phyloP scores from a whole-genome alignment of 2,329 filamentous ascomycete genomes.

The Metarhizium sp. region DNA sequence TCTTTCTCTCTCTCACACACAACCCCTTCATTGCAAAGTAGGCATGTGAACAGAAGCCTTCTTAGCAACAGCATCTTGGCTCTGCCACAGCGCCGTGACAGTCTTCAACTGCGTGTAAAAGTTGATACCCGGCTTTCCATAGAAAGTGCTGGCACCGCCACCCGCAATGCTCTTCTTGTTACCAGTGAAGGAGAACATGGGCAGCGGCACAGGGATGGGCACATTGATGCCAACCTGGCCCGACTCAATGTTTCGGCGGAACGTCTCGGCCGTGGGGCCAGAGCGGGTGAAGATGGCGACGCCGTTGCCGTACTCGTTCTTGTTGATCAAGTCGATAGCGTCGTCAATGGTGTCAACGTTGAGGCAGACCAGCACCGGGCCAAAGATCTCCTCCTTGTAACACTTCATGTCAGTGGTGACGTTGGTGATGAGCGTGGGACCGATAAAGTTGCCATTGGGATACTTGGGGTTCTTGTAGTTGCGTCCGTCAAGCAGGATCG shows the following conservation, averaged over 20 bases:
- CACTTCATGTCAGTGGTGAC: slow-evolving; percentile 75
- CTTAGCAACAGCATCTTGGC: slow-evolving; percentile 72
- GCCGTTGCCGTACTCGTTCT: slow-evolving; percentile 81
- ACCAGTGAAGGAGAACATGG: slow-evolving; percentile 64
- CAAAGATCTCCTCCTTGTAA: slow-evolving; percentile 81
- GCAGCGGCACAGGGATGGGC: slow-evolving; percentile 62
- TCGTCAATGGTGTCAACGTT: slow-evolving; percentile 71
- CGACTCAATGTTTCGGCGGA: slow-evolving; percentile 74
- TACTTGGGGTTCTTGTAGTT: slow-evolving; percentile 69
- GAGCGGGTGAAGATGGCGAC: slow-evolving; percentile 76
- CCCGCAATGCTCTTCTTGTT: slow-evolving; percentile 90
- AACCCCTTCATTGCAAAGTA: slow-evolving; percentile 27
- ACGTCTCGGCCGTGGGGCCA: slow-evolving; percentile 66
- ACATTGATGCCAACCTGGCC: slow-evolving; percentile 84
- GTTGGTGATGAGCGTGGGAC: slow-evolving; percentile 73
- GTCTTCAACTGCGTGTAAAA: slow-evolving; percentile 99
- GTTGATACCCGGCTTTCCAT: slow-evolving; percentile 82
- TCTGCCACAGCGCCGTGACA: slow-evolving; percentile 84
- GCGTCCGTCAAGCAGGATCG: slow-evolving; percentile 71
- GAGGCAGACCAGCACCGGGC: slow-evolving; percentile 73
- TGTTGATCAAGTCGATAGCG: slow-evolving; percentile 73
- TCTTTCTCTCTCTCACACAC: neutral
- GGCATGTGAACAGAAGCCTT: slow-evolving; percentile 91
- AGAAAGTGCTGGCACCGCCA: slow-evolving; percentile 88
- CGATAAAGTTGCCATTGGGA: slow-evolving; percentile 78